Conservation (phyloP, 768 basidiomycete genomes). For the Suillus sp. region DNA sequence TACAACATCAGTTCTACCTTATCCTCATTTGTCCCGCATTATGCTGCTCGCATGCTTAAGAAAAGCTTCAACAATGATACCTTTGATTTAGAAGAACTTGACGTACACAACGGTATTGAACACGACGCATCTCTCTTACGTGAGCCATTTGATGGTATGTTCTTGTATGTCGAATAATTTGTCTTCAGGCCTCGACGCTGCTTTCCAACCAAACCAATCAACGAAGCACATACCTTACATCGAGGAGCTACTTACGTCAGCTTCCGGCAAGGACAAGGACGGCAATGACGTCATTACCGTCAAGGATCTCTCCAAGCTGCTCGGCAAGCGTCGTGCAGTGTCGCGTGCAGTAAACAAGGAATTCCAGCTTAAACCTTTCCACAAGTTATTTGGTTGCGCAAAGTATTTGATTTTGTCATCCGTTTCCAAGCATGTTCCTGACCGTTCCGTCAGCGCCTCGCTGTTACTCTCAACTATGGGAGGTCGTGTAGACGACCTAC, state of each 20-base stretch:
- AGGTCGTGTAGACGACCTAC: background rate
- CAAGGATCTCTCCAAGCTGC: background rate
- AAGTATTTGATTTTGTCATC: background rate
- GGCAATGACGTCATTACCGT: background rate
- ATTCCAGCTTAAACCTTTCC: background rate
- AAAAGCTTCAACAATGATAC: background rate
- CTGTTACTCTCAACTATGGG: background rate
- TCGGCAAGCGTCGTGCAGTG: constrained; percentile 2
- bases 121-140: constrained; percentile 3
- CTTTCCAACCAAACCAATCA: background rate
- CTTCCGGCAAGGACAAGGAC: constrained; percentile 1
- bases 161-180: background rate
- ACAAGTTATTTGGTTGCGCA: background rate
- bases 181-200: background rate
- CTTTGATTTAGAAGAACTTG: background rate
- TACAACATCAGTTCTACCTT: constrained; percentile 4
- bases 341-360: background rate
- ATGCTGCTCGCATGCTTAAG: constrained; percentile 2
- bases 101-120: background rate
- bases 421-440: background rate
- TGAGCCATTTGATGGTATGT: background rate
- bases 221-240: constrained; percentile 1
- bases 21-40: background rate
- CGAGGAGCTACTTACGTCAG: background rate
- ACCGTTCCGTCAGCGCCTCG: background rate